Evolutionary conservation across 768 basidiomycete genomes (phyloP).

Genomic region (Mycena galericulata): DNA sequence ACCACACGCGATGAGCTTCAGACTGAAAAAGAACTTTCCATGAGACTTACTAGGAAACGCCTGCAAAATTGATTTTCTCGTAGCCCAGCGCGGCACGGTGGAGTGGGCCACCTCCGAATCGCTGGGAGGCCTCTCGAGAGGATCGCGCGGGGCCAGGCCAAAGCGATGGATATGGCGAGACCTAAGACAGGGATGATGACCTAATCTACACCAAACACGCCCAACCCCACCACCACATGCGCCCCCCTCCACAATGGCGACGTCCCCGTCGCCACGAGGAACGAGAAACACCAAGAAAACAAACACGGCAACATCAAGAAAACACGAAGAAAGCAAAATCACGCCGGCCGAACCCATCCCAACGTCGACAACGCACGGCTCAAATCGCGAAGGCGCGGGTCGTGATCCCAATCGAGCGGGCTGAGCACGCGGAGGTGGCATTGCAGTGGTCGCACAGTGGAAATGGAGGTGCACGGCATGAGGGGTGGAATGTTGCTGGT

Average conservation of each 20-base stretch:
- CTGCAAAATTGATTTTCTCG: slow-evolving; percentile 21
- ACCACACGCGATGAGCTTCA: too few species aligned
- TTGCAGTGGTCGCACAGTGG: not conserved
- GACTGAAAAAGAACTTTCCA: not conserved
- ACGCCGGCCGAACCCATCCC: slow-evolving; percentile 1
- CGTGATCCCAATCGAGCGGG: slow-evolving; percentile 12
- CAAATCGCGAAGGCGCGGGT: slow-evolving; percentile 13
- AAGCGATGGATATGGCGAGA: too few species aligned
- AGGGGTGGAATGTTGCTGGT: not conserved
- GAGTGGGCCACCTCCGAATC: too few species aligned
- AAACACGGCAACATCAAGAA: too few species aligned
- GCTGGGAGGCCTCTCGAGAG: too few species aligned
- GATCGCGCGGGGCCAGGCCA: too few species aligned
- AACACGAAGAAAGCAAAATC: too few species aligned
- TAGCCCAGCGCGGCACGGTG: slow-evolving; percentile 30
- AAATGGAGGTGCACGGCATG: not conserved
- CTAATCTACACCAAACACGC: not conserved
- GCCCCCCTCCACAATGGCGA: slow-evolving; percentile 12
- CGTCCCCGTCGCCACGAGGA: slow-evolving; percentile 13
- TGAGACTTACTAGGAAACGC: slow-evolving; percentile 29
- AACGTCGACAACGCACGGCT: slow-evolving; percentile 2
- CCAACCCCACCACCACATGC: slow-evolving; percentile 7
- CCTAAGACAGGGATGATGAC: too few species aligned
- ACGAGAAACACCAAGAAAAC: not conserved
- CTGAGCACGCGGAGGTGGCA: too few species aligned